phyloP scores from a whole-genome alignment of 371 early-diverging fungal genomes.

The Massospora cicadina region DNA sequence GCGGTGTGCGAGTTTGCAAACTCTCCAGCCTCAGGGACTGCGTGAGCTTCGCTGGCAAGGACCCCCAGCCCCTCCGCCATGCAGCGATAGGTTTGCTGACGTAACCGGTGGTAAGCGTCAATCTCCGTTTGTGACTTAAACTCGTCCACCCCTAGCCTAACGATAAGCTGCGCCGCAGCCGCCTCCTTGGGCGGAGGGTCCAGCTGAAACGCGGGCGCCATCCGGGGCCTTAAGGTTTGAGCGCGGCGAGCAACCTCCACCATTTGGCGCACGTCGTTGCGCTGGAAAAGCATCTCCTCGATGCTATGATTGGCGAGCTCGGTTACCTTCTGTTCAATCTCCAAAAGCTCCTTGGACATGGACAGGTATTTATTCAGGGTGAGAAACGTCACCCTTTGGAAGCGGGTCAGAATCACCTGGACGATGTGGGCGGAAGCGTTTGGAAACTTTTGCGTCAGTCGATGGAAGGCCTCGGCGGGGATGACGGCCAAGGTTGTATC shows the following conservation, averaged over 20 bases:
- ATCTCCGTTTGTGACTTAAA: background rate
- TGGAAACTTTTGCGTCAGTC: constrained; percentile 76
- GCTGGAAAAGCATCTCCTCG: background rate
- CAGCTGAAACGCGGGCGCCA: background rate
- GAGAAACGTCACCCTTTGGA: constrained; percentile 85
- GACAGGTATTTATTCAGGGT: constrained; percentile 85
- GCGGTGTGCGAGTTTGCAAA: constrained; percentile 14
- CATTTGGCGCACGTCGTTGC: background rate
- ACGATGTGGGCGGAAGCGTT: constrained; percentile 87
- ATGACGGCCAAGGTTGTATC: constrained; percentile 88
- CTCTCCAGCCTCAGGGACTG: constrained; percentile 14
- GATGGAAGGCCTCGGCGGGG: constrained; percentile 82
- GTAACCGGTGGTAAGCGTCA: background rate
- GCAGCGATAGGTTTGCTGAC: constrained; percentile 15
- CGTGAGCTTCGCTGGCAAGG: background rate
- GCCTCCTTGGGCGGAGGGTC: background rate
- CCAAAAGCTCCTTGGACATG: constrained; percentile 67
- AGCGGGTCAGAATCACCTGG: constrained; percentile 86
- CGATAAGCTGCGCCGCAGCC: background rate
- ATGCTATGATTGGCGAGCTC: constrained; percentile 39
- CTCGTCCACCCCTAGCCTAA: background rate
- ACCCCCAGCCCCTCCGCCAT: constrained; percentile 12
- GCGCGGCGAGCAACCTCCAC: background rate
- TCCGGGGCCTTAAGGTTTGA: background rate
- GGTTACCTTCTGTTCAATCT: constrained; percentile 55